Percentiles rank a stretch among this genome's conserved stretches.
Conservation (phyloP, 148 eudicot species). For the Heliamphora exappendiculata region DNA sequence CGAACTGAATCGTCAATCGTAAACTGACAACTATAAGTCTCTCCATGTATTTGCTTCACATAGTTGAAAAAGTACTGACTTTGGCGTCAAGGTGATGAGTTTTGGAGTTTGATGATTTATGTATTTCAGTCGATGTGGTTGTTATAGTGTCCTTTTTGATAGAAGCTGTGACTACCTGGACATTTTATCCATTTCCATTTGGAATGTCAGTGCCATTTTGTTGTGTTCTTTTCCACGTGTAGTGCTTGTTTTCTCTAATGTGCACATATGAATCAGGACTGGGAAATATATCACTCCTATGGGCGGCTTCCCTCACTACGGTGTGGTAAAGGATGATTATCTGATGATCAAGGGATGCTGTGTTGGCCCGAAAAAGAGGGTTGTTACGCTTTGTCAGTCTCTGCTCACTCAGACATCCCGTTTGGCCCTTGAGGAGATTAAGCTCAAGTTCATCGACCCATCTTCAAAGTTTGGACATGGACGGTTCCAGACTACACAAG, state of each 20-base stretch:
- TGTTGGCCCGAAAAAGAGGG: slow-evolving; percentile 87
- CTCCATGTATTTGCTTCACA: neutral
- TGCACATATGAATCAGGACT: slow-evolving; percentile 41
- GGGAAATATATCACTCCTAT: slow-evolving; percentile 86
- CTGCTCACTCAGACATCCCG: slow-evolving; percentile 81
- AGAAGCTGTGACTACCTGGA: neutral
- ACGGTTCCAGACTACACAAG: slow-evolving; percentile 76
- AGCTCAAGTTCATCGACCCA: slow-evolving; percentile 80
- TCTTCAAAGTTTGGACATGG: slow-evolving; percentile 96
- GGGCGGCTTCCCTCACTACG: slow-evolving; percentile 97
- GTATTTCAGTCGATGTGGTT: neutral
- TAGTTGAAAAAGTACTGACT: neutral
- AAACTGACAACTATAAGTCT: no score
- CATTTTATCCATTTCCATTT: neutral
- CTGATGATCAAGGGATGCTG: slow-evolving; percentile 75
- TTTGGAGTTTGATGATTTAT: neutral
- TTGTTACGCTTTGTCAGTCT: slow-evolving; percentile 74
- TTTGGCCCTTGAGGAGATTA: slow-evolving; percentile 69
- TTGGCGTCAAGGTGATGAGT: neutral
- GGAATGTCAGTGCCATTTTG: neutral
- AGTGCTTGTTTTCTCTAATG: neutral
- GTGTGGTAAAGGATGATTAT: slow-evolving; percentile 82
- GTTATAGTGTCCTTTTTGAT: neutral
- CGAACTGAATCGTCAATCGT: no score
- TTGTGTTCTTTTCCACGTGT: neutral